Evolutionary conservation across 805 yeast genomes (phyloP).

Genomic region (Kluyveromyces dobzhanskii): DNA sequence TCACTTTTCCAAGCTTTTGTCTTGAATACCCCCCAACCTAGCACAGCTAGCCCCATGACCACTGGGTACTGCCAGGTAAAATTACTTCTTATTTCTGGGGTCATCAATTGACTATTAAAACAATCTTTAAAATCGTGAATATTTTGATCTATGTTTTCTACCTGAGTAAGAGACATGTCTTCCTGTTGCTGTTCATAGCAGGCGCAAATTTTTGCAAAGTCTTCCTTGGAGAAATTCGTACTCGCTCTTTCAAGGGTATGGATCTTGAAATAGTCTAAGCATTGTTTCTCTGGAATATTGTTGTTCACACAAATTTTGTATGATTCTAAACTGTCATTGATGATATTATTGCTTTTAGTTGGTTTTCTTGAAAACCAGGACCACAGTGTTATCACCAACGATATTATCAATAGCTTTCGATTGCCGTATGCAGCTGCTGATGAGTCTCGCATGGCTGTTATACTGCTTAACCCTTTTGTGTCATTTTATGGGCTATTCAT

Average conservation of each 20-base stretch:
- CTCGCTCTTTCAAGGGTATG: not conserved
- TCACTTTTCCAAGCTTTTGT: too few species aligned
- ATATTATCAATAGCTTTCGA: not conserved
- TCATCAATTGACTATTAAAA: not conserved
- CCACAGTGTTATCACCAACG: not conserved
- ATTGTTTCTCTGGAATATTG: not conserved
- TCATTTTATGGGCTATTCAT: too few species aligned
- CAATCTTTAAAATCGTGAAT: not conserved
- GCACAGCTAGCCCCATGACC: too few species aligned
- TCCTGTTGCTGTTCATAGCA: not conserved
- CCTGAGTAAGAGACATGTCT: not conserved
- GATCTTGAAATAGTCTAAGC: not conserved
- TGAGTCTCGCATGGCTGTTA: too few species aligned
- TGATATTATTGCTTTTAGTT: not conserved
- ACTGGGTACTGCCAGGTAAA: too few species aligned
- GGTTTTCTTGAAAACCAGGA: not conserved
- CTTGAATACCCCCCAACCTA: too few species aligned
- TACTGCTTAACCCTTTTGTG: too few species aligned
- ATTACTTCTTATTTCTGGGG: too few species aligned
- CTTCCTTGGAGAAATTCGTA: not conserved
- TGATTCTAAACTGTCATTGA: not conserved
- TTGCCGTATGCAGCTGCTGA: too few species aligned
- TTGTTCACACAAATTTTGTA: not conserved
- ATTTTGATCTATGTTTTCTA: not conserved
- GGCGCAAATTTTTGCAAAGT: not conserved